Evolutionary conservation across 2,329 filamentous ascomycete genomes (phyloP), one percentile per base, ranked within the genome.

Genomic region (Fusarium sp.): DNA sequence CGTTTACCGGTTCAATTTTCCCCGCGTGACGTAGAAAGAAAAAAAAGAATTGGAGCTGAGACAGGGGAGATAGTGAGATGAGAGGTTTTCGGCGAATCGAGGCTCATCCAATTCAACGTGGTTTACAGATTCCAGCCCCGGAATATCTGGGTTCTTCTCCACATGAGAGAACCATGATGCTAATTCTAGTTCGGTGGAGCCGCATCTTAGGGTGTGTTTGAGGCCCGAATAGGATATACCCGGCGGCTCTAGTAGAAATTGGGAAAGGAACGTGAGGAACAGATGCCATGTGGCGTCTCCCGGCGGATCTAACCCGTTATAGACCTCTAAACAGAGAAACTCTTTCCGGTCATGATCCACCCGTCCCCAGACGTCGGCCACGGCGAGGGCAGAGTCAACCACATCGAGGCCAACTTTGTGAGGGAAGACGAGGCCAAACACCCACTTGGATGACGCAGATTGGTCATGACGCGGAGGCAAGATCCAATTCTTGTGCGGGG

Each of bases 291-390:
- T 58, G 58, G 65, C 34, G 32, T 30, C 8, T 0, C 1, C 1
- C 77, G 77, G 75, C 77, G 77, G 72, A n/a, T 23, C 77, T 79
- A 79, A 32, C 77, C 58, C 10, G 18, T 69, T 76, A 45, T 13
- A 32, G 43, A 8, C 1, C 1, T 64, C 66, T 74, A 41, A 58
- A 72, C 56, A 67, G 68, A 73, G 76, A 78, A 79, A 75, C 54
- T 75, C 64, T 69, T 67, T 41, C 77, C 76, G 68, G 64, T 34
- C 18, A 58, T 68, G 68, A 64, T 70, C 69, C 75, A 71, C 62
- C 62, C 58, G 43, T 68, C 62, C 66, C 76, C 73, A 76, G 72
- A 74, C 71, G 63, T 78, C 68, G 66, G 66, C 73, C 66, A 68
- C 43, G 35, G 27, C 57, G n/a, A 37, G 18, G 32, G 70, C 48